These are phyloP conservation scores for Neofusicoccum sp. DNA, from an alignment of 2,329 filamentous ascomycete species.

Conservation along the genomic window DNA sequence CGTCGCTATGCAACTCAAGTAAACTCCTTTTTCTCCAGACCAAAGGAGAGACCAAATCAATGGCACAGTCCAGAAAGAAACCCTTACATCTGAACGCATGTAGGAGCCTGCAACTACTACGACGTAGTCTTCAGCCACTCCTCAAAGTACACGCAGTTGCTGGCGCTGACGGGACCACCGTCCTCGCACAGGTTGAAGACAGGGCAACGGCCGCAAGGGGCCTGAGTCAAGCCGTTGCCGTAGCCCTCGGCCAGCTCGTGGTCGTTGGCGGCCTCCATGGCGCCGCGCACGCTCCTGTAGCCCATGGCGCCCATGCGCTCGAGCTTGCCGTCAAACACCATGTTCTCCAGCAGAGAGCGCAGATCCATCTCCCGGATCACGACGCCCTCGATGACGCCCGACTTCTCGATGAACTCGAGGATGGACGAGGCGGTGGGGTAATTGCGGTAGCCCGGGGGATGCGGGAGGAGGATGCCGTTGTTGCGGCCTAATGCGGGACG, in stretches of 20 bases:
- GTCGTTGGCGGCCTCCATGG: constrained; percentile 27
- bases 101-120: neutral
- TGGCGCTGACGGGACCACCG: constrained; percentile 84
- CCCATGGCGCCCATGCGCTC: constrained; percentile 58
- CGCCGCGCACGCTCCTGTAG: constrained; percentile 48
- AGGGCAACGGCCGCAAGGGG: constrained; percentile 86
- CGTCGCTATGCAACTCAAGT: constrained; percentile 17
- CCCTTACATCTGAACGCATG: neutral
- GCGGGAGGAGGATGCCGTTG: constrained; percentile 43
- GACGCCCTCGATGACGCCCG: constrained; percentile 66
- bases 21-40: neutral
- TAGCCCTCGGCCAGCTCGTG: constrained; percentile 39
- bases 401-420: constrained; percentile 68
- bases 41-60: neutral
- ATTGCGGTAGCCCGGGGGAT: constrained; percentile 63
- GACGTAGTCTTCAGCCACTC: constrained; percentile 62
- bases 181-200: constrained; percentile 92
- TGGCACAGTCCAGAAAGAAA: neutral
- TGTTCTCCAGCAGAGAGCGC: constrained; percentile 79
- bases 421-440: constrained; percentile 83
- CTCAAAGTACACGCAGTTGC: constrained; percentile 87
- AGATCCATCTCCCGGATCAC: constrained; percentile 66
- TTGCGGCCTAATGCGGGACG: constrained; percentile 26
- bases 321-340: constrained; percentile 83
- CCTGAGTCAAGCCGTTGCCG: constrained; percentile 78